phyloP scores from a whole-genome alignment of 306 rosid genomes.

The Malus orientalis region DNA sequence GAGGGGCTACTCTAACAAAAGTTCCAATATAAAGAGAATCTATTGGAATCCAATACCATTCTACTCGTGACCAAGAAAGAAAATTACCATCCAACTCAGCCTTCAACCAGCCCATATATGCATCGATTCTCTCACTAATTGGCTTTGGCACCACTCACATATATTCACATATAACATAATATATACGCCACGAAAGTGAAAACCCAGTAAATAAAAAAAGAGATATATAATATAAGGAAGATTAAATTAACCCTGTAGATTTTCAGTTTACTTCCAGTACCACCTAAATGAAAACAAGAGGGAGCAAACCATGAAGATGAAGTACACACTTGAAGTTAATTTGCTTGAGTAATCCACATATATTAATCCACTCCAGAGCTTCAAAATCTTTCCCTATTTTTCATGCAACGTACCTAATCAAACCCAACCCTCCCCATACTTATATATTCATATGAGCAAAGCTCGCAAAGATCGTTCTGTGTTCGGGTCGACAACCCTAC shows the following conservation, averaged over 20 bases:
- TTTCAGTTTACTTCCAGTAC: slow-evolving; percentile 3
- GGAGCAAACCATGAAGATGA: not conserved
- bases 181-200: not conserved
- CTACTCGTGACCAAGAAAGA: not conserved
- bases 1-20: not conserved
- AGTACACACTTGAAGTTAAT: not conserved
- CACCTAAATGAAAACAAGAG: not conserved
- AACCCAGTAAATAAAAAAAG: not conserved
- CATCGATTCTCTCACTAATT: slow-evolving; percentile 6
- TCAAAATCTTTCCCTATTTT: slow-evolving; percentile 4
- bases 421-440: not conserved
- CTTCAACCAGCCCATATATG: not conserved
- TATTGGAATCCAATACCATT: slow-evolving; percentile 4
- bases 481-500: slow-evolving; percentile 7
- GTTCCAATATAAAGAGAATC: not conserved
- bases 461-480: not conserved
- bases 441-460: not conserved
- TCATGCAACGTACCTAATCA: slow-evolving; percentile 7
- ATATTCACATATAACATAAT: too few relatives aligned
- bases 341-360: not conserved
- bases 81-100: not conserved
- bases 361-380: not conserved
- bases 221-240: not conserved
- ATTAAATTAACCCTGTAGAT: not conserved
- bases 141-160: not conserved